Evolutionary conservation across 352 stramenopile genomes (phyloP).

Genomic region (Pythium periplocum): DNA sequence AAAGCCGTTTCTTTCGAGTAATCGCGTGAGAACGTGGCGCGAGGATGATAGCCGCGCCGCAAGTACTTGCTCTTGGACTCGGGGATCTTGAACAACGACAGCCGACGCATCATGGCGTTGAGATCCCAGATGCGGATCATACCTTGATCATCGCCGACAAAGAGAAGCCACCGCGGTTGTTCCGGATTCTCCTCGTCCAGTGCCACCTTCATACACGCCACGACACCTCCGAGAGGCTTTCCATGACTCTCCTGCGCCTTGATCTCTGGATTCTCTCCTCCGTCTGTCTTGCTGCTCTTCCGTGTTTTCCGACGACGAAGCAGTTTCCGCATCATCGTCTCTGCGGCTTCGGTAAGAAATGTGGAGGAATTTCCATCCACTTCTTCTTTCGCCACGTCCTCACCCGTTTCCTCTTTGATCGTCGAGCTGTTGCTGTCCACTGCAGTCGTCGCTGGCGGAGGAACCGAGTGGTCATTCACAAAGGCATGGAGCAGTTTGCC

Average conservation of each 20-base stretch:
- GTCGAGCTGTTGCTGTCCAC: not conserved
- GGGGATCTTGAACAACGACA: conserved; percentile 49
- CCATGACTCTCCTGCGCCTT: not conserved
- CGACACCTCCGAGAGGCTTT: conserved; percentile 10
- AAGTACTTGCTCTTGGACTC: conserved; percentile 59
- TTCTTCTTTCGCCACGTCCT: conserved; percentile 12
- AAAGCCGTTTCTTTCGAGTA: conserved; percentile 33
- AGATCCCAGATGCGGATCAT: conserved; percentile 49
- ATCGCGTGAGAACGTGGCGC: conserved; percentile 52
- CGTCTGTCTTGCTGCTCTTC: not conserved
- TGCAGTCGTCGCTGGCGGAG: not conserved
- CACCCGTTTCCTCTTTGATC: not conserved
- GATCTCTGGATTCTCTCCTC: not conserved
- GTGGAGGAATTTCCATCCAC: conserved; percentile 5
- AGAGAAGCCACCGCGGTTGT: conserved; percentile 34
- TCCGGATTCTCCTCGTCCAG: conserved; percentile 28
- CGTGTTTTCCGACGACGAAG: conserved; percentile 21
- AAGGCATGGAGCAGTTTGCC: conserved; percentile 55
- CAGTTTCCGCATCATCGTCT: conserved; percentile 33
- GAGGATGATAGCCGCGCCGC: conserved; percentile 53
- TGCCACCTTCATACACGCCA: conserved; percentile 53
- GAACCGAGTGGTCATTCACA: conserved; percentile 29
- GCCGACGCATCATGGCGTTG: conserved; percentile 35
- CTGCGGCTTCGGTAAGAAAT: conserved; percentile 28
- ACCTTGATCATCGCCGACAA: conserved; percentile 54